Evolutionary conservation across 2,329 filamentous ascomycete species (phyloP), one percentile per base, ranked within the genome.

Genomic region (Fusarium sarcochroum): DNA sequence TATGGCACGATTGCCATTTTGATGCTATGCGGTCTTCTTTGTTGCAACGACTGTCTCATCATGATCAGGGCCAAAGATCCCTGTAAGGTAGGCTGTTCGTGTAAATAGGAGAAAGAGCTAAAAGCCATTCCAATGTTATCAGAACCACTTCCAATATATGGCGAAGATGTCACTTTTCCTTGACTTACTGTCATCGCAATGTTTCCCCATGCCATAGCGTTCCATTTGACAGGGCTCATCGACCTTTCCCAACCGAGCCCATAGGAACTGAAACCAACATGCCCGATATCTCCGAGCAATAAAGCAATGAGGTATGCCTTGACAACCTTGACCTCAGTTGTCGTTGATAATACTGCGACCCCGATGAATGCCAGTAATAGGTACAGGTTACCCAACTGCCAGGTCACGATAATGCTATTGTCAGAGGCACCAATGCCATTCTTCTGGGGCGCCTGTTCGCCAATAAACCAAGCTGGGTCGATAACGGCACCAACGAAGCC

Each of bases 181-280:
- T 42, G 8, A n/a, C 85, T 79, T 71, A 89, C 86, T 25, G 91
- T 93, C 49, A 85, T 83, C 9, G 85, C 89, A 65, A 94, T 83
- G 72, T 93, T 93, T 4, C 91, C 91, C 87, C 89, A 92, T n/a
- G 89, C 86, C 82, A 91, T 86, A 34, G 85, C 80, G 76, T 92
- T 93, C 91, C 91, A 93, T 21, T 77, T 79, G 6, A 73, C 78
- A 13, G 90, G 78, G 68, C 88, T 84, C 44, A 86, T 65, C 46
- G 87, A 83, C 34, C 79, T 80, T 11, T 86, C 82, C 74, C 81
- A 82, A 10, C 89, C 90, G 66, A 93, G 81, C 8, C 83, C 85
- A 72, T 86, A 87, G 18, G 77, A 78, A 17, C 87, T 91, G 63
- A 90, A 83, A 49, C 83, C 87, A 25, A 93, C 79, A 75, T 93